Evolutionary conservation across 2,329 filamentous ascomycete species (phyloP), one percentile per base, ranked within the genome.

Genomic region (Epichloe bromicola): DNA sequence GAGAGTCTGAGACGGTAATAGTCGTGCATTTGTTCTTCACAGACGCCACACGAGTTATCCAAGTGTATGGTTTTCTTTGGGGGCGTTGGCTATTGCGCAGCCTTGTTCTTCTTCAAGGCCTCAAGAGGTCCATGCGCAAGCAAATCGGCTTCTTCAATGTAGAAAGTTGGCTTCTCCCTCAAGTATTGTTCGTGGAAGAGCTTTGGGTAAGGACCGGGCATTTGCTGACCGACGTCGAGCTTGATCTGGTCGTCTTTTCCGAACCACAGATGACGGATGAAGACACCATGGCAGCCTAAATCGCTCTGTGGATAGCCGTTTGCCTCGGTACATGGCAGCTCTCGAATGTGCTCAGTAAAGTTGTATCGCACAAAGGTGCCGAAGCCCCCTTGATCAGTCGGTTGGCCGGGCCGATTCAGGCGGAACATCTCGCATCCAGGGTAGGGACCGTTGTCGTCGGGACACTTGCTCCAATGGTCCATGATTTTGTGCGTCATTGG

Each of bases 401-500:
- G 68, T 48, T 63, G 64, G 38, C 67, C 67, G 5, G 65, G 65
- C 12, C 46, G 51, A 57, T 65, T 67, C 48, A 57, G 57, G 49
- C 65, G 64, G 57, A 68, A 70, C 49, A 69, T 61, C 47, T 60
- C 58, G 57, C 70, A 72, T 15, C 66, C 63, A 43, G 67, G 65
- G 53, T 63, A 64, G 54, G 63, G 66, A 55, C 65, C 65, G 43
- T 61, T 58, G 10, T 71, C 68, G 42, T 69, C 61, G 26, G 70
- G 64, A 55, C 70, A 73, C 46, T 60, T 61, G 36, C 66, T 64
- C 74, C 74, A 77, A 43, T 71, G 72, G 53, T 71, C 67, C 39
- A 77, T 64, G 37, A 78, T 73, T 34, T 71, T 65, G 55, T 69
- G 69, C 1, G 72, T 74, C 55, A 67, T 68, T 15, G 66, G 60